Evolutionary conservation across 1,139 yeast species (phyloP), one percentile per base, ranked within the genome.

Genomic region (Kodamaea fungicola): DNA sequence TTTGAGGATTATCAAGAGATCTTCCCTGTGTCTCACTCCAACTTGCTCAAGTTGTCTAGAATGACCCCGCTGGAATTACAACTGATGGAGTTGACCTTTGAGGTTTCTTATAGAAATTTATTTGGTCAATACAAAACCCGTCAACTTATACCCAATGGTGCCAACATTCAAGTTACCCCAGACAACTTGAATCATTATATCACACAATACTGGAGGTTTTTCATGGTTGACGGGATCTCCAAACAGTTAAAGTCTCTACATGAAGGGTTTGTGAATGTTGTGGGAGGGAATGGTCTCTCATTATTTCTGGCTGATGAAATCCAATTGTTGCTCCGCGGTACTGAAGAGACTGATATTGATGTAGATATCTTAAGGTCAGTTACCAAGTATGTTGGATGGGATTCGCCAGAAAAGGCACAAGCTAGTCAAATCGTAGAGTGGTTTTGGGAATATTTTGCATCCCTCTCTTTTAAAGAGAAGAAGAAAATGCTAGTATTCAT

Each of bases 291-390:
- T 52, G 92, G 92, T 0, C 61, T 89, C 16, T 74, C 87, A 0
- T 59, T 92, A 31, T 88, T 92, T 52, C 75, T 82, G 40, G 83
- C 95, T 0, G 83, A 81, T 40, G 98, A 92, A 54, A 74, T 92
- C 30, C 89, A 85, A 51, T 63, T 83, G 48, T 63, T 92, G 9
- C 64, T 90, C 8, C 81, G 94, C 45, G 97, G 97, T 0, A 83
- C 83, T 44, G 80, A 77, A 28, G 76, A 72, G 40, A 80, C 78
- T 28, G 73, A 71, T 16, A 65, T 87, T 29, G 96, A 92, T 54
- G 67, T 83, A 3, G 78, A 71, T 8, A 74, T 83, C 5, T 62
- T 92, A 39, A 72, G 77, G 42, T 75, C 90, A 0, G 78, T 89
- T 0, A 83, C 96, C 0, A 78, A 73, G 44, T 92, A 90, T 56